Base-by-base conservation (phyloP, 208 protist species). In the Trichomonas tenax region DNA sequence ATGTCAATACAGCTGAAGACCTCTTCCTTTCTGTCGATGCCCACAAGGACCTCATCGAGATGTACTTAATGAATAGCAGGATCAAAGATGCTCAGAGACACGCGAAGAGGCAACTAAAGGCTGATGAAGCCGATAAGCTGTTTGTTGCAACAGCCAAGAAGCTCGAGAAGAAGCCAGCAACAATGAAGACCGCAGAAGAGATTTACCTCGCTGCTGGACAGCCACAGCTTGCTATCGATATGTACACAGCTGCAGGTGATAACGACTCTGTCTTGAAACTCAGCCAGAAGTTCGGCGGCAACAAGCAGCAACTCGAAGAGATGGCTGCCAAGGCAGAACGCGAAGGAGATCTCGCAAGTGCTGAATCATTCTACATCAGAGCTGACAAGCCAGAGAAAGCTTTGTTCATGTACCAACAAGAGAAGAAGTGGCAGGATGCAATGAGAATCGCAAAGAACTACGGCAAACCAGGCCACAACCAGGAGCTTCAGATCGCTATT, bases 381-480 rank as follows among this genome's bases (percentile, higher is more conserved):
- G 40, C 86, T 58, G 86, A 44, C 15, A 17, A 93, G 51, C 44
- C 10, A 31, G 86, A 93, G 26, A 93, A 93, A 41, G 86, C 86
- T 34, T 36, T 93, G 14, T 93, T 93, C n/a, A 93, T 93, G 86
- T 93, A 93, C 26, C 15, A 41, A 38, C 86, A 93, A 51, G 86
- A 93, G 45, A 93, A 93, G 86, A 93, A 93, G 46, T 93, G 86
- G 86, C 11, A 93, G 21, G 86, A 93, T 51, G 86, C 86, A 58
- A 51, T 93, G 44, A 48, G 86, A 51, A 38, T 93, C 9, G 86
- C 86, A 23, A 93, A 93, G 31, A 41, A 93, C 41, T 38, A 93
- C 46, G 86, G 86, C 26, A 93, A 48, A 34, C 38, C 82, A 89
- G 58, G 58, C 11, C 26, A 84, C 8, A 51, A 34, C 11, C 14